Percentiles rank a stretch among this genome's conserved stretches.
Evolutionary conservation across 2,329 filamentous ascomycete genomes (phyloP).

Genomic region (Arthrobotrys sinensis): DNA sequence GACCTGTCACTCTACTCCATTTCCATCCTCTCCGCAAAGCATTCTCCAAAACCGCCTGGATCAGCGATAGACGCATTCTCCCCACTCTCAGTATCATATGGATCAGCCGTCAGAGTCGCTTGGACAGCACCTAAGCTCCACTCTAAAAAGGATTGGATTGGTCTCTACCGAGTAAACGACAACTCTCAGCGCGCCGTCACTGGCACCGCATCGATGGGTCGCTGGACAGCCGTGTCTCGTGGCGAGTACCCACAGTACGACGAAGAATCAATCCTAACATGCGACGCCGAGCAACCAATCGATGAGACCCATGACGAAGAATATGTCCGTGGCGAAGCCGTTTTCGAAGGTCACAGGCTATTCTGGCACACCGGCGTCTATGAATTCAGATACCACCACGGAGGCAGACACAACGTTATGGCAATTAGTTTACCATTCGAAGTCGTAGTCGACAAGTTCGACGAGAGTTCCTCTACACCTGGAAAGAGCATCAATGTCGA

Average conservation of each 20-base stretch:
- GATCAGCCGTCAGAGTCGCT: conserved; percentile 86
- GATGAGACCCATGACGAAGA: conserved; percentile 69
- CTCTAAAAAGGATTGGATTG: conserved; percentile 93
- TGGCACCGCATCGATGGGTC: conserved; percentile 85
- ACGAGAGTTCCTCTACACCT: conserved; percentile 69
- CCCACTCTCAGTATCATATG: conserved; percentile 87
- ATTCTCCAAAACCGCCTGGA: conserved; percentile 43
- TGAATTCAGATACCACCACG: conserved; percentile 97
- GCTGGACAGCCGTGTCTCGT: conserved; percentile 87
- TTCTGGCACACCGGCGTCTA: conserved; percentile 98
- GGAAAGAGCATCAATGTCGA: conserved; percentile 61
- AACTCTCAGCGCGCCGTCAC: conserved; percentile 89
- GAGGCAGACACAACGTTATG: conserved; percentile 93
- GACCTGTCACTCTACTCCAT: conserved; percentile 75
- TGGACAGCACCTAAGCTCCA: conserved; percentile 93
- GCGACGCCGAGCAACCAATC: conserved; percentile 74
- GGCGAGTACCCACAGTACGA: conserved; percentile 83
- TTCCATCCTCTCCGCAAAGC: conserved; percentile 70
- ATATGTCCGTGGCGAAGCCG: conserved; percentile 82
- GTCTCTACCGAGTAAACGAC: conserved; percentile 95
- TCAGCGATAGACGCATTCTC: conserved; percentile 72
- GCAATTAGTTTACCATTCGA: conserved; percentile 94
- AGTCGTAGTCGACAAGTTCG: conserved; percentile 85
- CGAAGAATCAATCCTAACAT: conserved; percentile 81
- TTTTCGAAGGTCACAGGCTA: conserved; percentile 91